Percentiles rank a stretch among this genome's conserved stretches.
Evolutionary conservation across 2,329 filamentous ascomycete species (phyloP).

Genomic region (Parasarocladium wereldwijsianum): DNA sequence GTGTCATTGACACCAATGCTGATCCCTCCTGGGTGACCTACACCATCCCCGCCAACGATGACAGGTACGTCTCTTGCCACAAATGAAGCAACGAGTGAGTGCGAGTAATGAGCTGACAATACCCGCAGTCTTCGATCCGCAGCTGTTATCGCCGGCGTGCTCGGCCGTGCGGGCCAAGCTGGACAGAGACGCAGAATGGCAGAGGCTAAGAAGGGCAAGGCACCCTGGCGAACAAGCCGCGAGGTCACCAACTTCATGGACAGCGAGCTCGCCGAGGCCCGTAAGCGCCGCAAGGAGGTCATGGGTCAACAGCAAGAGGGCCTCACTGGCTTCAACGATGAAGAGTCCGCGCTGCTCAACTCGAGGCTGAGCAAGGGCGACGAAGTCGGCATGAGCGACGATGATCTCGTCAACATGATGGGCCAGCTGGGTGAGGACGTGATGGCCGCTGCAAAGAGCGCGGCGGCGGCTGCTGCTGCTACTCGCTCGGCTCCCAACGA

Average conservation of each 20-base stretch:
- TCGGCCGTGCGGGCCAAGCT: slow-evolving; percentile 70
- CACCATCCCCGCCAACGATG: slow-evolving; percentile 90
- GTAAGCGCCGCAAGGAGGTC: slow-evolving; percentile 18
- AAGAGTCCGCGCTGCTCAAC: slow-evolving; percentile 20
- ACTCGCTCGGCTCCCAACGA: slow-evolving; percentile 1
- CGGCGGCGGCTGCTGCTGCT: slow-evolving; percentile 1
- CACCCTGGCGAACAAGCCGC: slow-evolving; percentile 44
- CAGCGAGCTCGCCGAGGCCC: slow-evolving; percentile 15
- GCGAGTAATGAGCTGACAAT: neutral
- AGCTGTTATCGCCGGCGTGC: slow-evolving; percentile 67
- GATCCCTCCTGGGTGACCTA: slow-evolving; percentile 94
- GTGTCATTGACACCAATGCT: slow-evolving; percentile 83
- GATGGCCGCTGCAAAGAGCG: slow-evolving; percentile 2
- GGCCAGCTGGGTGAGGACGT: slow-evolving; percentile 8
- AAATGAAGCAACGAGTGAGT: neutral
- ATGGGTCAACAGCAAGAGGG: slow-evolving; percentile 21
- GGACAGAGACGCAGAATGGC: slow-evolving; percentile 55
- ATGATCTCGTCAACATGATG: slow-evolving; percentile 21
- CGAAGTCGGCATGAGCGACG: slow-evolving; percentile 15
- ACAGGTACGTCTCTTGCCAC: slow-evolving; percentile 49
- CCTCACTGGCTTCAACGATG: slow-evolving; percentile 20
- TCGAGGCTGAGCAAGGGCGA: slow-evolving; percentile 12
- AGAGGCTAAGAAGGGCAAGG: slow-evolving; percentile 43
- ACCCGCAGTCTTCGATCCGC: slow-evolving; percentile 57
- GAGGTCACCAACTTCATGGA: slow-evolving; percentile 26